Percentiles rank a stretch among this genome's conserved stretches.
Evolutionary conservation across 1,284 basidiomycete species (phyloP).

Genomic region (Meira nashicola): DNA sequence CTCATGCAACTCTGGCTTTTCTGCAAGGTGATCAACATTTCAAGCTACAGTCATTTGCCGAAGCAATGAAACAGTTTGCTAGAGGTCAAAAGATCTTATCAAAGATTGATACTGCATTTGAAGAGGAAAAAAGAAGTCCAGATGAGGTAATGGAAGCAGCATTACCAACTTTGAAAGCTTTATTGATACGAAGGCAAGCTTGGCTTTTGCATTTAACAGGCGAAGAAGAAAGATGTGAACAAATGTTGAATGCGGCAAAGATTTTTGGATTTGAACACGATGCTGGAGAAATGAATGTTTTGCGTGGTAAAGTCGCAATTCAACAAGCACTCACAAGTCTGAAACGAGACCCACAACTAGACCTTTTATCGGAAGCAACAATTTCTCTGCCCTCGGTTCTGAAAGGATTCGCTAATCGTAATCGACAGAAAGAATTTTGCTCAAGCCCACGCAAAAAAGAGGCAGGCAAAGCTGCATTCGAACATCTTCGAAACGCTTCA

Average conservation of each 20-base stretch:
- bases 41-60: constrained; percentile 21
- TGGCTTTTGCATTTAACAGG: constrained; percentile 32
- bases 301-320: constrained; percentile 29
- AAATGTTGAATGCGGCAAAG: constrained; percentile 24
- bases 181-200: constrained; percentile 32
- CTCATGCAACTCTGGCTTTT: constrained; percentile 27
- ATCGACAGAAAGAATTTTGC: not conserved
- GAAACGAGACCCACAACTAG: constrained; percentile 34
- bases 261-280: constrained; percentile 5
- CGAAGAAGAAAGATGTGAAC: constrained; percentile 19
- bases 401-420: not conserved
- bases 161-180: constrained; percentile 29
- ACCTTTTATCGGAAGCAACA: constrained; percentile 42
- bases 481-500: constrained; percentile 23
- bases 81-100: constrained; percentile 26
- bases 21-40: constrained; percentile 33
- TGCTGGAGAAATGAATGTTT: constrained; percentile 24
- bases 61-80: constrained; percentile 26
- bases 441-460: not conserved
- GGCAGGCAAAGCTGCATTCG: constrained; percentile 24
- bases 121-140: not conserved
- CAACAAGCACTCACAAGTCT: constrained; percentile 27
- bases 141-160: not conserved
- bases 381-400: constrained; percentile 32
- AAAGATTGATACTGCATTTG: constrained; percentile 22